These are phyloP conservation scores for Carex littledalei DNA, from an alignment of 176 grass and related monocot genomes.

Conservation along the genomic window DNA sequence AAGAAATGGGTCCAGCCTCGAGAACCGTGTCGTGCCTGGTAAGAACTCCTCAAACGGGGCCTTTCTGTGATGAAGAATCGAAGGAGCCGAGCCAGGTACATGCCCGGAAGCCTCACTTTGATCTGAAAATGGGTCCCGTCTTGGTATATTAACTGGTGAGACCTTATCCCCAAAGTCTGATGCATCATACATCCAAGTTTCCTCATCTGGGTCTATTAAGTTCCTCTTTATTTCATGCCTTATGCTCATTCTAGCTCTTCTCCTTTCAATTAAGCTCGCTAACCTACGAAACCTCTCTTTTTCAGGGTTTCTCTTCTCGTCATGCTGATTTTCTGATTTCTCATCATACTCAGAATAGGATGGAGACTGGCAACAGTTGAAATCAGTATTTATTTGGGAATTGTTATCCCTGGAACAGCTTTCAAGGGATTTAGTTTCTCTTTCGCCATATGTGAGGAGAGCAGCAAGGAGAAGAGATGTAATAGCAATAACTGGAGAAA, in stretches of 20 bases:
- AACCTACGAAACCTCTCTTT: conserved; percentile 20
- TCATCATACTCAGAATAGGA: neutral
- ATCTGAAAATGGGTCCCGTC: conserved; percentile 15
- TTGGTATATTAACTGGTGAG: conserved; percentile 12
- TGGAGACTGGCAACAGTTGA: neutral
- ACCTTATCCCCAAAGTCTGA: neutral
- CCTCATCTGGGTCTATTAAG: conserved; percentile 1
- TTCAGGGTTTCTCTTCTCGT: neutral
- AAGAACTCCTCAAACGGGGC: neutral
- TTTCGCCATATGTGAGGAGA: conserved; percentile 11
- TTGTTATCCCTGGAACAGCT: neutral
- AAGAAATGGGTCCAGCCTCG: conserved; percentile 2
- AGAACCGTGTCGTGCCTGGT: neutral
- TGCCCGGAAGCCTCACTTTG: neutral
- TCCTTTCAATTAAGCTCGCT: conserved; percentile 27
- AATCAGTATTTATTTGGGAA: conserved; percentile 6
- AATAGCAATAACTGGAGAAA: neutral
- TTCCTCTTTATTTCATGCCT: conserved; percentile 20
- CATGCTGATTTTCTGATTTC: conserved; percentile 11
- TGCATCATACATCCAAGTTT: conserved; percentile 3
- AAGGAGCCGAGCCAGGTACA: conserved; percentile 18
- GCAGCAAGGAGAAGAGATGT: conserved; percentile 4
- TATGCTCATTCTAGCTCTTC: conserved; percentile 24
- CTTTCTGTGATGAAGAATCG: conserved; percentile 8
- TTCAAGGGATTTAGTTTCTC: neutral